Conservation (phyloP, 2,329 filamentous ascomycete genomes). For the Sarocladium kiliense region DNA sequence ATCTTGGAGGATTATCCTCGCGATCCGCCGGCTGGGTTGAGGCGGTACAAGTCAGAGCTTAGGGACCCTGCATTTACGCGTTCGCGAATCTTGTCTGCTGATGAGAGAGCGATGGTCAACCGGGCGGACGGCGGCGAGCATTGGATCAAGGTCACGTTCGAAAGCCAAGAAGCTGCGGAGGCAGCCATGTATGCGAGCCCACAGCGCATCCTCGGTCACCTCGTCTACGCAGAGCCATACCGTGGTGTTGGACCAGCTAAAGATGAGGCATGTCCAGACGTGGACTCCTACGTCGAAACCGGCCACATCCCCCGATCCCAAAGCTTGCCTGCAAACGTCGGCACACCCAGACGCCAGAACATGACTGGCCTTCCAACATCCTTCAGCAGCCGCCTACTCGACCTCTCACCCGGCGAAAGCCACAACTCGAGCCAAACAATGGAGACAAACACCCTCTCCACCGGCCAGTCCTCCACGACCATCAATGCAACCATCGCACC, state of each 20-base stretch:
- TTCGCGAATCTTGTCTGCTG: slow-evolving; percentile 58
- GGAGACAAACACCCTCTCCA: slow-evolving; percentile 49
- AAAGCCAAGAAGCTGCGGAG: slow-evolving; percentile 66
- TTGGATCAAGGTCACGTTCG: slow-evolving; percentile 87
- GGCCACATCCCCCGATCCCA: slow-evolving; percentile 25
- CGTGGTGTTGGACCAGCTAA: slow-evolving; percentile 57
- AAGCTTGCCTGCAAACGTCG: slow-evolving; percentile 28
- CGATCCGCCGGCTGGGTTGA: slow-evolving; percentile 66
- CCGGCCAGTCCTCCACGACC: slow-evolving; percentile 35
- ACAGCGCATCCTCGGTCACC: slow-evolving; percentile 63
- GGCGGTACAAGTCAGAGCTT: slow-evolving; percentile 68
- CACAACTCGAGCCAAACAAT: slow-evolving; percentile 50
- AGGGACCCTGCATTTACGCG: slow-evolving; percentile 67
- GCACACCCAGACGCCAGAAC: slow-evolving; percentile 22
- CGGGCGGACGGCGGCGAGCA: slow-evolving; percentile 77
- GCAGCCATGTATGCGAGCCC: slow-evolving; percentile 65
- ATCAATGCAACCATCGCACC: slow-evolving; percentile 13
- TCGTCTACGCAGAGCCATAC: slow-evolving; percentile 68
- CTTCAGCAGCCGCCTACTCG: slow-evolving; percentile 31
- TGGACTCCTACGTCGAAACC: slow-evolving; percentile 30
- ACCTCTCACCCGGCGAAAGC: slow-evolving; percentile 39
- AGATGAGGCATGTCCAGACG: slow-evolving; percentile 58
- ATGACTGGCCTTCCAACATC: slow-evolving; percentile 26
- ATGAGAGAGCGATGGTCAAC: slow-evolving; percentile 75
- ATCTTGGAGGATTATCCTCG: slow-evolving; percentile 94